Evolutionary conservation across 345 rosid genomes (phyloP).

Genomic region (Theobroma cacao): DNA sequence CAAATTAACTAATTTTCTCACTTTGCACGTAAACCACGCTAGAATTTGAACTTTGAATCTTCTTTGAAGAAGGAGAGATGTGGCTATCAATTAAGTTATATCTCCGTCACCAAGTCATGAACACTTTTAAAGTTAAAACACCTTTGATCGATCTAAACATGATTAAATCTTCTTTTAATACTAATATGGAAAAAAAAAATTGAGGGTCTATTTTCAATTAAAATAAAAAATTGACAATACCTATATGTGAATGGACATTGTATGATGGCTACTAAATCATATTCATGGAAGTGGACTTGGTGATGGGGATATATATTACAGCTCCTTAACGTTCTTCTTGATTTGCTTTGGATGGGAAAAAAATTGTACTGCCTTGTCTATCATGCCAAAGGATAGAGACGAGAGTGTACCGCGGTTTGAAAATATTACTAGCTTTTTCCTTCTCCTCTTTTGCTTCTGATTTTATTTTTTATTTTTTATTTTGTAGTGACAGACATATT

Average conservation of each 20-base stretch:
- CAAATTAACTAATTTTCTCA: background rate
- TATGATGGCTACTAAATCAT: constrained; percentile 1
- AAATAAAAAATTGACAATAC: background rate
- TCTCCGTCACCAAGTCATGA: no score
- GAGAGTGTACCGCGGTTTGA: no score
- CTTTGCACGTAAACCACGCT: background rate
- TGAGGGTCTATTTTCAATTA: background rate
- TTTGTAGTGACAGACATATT: no score
- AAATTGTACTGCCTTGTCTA: constrained; percentile 5
- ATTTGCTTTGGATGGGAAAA: background rate
- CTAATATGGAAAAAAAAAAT: background rate
- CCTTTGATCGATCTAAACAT: background rate
- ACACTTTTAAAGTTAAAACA: background rate
- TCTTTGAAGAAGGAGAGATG: background rate
- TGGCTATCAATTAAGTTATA: no score
- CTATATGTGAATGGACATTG: background rate
- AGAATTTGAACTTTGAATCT: background rate
- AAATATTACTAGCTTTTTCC: no score
- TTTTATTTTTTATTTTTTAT: no score
- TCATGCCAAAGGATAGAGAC: background rate
- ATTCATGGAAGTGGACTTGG: constrained; percentile 14
- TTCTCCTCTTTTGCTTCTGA: no score
- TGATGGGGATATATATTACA: background rate
- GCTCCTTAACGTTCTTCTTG: constrained; percentile 13
- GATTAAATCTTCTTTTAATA: background rate